Base-by-base conservation (phyloP, 352 stramenopile genomes). In the Globisporangium barbulae region DNA sequence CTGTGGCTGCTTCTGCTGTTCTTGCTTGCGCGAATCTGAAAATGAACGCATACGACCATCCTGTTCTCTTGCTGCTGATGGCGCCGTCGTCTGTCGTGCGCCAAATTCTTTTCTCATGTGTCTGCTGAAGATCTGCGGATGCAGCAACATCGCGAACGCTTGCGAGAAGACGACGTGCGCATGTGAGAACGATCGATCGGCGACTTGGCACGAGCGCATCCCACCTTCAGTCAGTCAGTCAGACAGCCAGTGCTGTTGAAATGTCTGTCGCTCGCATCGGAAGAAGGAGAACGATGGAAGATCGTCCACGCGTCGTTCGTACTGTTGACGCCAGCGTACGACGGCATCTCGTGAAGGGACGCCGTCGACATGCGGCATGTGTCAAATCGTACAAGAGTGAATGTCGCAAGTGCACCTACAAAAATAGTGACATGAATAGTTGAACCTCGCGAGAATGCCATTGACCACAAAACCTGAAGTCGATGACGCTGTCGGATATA, bases 241-340 rank as follows among this genome's bases (percentile, higher is more conserved):
- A 28, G 25, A 28, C 25, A 28, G 25, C 25, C 25, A 28, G 22
- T 53, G 47, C 21, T 21, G 33, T 5, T 39, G 47, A 33, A 1
- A 28, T 28, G 25, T 28, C 25, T 28, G 25, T 28, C 25, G 25
- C 25, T 35, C 47, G 22, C 19, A 28, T 19, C 9, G 10, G 21
- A 33, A 33, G 21, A 42, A 31, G 31, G 53, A 30, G 31, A 59
- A 59, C 6, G 53, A 54, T 31, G 48, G 48, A 54, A 54, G 48
- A 54, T 54, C 48, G 35, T 22, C 15, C 22, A 53, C 44, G 47
- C 50, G 49, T n/a, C 53, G 12, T 13, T 15, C 5, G 48, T 64
- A 64, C 47, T 63, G 59, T 58, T 58, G 41, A 62, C 56, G 30
- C 30, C 41, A 52, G 28, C 28, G 56, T 41, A 44, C 37, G 35